Evolutionary conservation across 495 filamentous ascomycete genomes (phyloP).

Genomic region (Halenospora varia): DNA sequence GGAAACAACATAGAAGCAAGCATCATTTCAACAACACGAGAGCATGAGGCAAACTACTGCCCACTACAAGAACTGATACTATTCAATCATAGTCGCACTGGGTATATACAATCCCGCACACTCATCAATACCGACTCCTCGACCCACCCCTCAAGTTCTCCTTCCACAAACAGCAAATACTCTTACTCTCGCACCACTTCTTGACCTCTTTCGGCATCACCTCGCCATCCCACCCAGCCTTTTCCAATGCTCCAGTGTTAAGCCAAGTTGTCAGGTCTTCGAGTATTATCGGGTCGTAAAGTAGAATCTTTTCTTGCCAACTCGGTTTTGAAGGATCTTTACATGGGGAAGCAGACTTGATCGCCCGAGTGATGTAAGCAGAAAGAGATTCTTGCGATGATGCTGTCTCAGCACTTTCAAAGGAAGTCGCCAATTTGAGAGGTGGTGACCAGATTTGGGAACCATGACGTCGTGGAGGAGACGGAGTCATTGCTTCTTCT

Average conservation of each 20-base stretch:
- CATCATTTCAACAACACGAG: too few species aligned
- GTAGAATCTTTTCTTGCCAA: constrained; percentile 88
- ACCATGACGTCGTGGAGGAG: constrained; percentile 17
- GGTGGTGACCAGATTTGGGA: constrained; percentile 18
- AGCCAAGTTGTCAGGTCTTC: constrained; percentile 86
- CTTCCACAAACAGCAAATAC: constrained; percentile 68
- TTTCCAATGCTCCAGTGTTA: constrained; percentile 63
- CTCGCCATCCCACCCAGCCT: constrained; percentile 61
- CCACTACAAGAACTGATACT: too few species aligned
- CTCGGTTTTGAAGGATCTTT: constrained; percentile 48
- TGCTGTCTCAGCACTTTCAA: constrained; percentile 21
- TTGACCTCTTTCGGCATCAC: constrained; percentile 56
- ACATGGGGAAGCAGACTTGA: constrained; percentile 48
- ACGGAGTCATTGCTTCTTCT: constrained; percentile 30
- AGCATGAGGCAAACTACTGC: too few species aligned
- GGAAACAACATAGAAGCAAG: too few species aligned
- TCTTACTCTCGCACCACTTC: constrained; percentile 81
- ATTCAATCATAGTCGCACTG: background rate
- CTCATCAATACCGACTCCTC: constrained; percentile 19
- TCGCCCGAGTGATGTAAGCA: constrained; percentile 59
- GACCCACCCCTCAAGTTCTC: constrained; percentile 25
- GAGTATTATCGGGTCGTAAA: constrained; percentile 87
- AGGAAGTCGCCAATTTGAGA: constrained; percentile 33
- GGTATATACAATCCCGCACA: background rate
- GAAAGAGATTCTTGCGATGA: constrained; percentile 45